Percentiles rank a stretch among this genome's conserved stretches.
phyloP scores from a whole-genome alignment of 164 flowering plant species.

The Tinospora cordifolia region DNA sequence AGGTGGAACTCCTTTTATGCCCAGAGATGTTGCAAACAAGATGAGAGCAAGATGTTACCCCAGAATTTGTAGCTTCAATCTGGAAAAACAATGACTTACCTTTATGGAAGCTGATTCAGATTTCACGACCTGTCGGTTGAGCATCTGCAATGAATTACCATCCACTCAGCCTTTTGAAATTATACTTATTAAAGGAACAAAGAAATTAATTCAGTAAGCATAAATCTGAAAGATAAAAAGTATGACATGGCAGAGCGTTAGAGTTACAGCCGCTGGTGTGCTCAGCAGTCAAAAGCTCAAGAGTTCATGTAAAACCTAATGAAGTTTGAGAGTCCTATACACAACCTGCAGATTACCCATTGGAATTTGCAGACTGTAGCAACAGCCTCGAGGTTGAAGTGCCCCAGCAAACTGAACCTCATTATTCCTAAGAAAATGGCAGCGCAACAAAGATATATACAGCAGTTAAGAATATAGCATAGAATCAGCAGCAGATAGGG shows the following conservation, averaged over 20 bases:
- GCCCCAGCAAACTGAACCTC: slow-evolving; percentile 97
- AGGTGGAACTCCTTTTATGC: neutral
- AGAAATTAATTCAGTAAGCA: neutral
- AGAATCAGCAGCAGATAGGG: neutral
- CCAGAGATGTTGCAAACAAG: too few relatives aligned
- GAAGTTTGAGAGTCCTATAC: neutral
- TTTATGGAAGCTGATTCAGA: slow-evolving; percentile 90
- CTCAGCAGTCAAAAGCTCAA: neutral
- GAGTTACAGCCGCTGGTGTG: too few relatives aligned
- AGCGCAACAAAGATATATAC: neutral
- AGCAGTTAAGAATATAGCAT: neutral
- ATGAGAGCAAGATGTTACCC: neutral
- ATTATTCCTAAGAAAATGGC: slow-evolving; percentile 54
- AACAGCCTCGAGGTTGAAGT: slow-evolving; percentile 73
- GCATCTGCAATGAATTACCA: slow-evolving; percentile 42
- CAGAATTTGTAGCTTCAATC: neutral
- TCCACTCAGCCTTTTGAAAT: neutral
- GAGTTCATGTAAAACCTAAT: neutral
- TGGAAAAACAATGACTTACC: slow-evolving; percentile 33
- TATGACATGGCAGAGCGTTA: neutral
- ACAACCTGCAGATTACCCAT: slow-evolving; percentile 67
- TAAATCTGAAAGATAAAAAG: neutral
- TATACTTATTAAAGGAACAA: neutral
- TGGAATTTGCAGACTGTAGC: slow-evolving; percentile 42
- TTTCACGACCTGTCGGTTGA: slow-evolving; percentile 84